Conservation (phyloP, 495 filamentous ascomycete species). For the Lasiosphaeria miniovina region DNA sequence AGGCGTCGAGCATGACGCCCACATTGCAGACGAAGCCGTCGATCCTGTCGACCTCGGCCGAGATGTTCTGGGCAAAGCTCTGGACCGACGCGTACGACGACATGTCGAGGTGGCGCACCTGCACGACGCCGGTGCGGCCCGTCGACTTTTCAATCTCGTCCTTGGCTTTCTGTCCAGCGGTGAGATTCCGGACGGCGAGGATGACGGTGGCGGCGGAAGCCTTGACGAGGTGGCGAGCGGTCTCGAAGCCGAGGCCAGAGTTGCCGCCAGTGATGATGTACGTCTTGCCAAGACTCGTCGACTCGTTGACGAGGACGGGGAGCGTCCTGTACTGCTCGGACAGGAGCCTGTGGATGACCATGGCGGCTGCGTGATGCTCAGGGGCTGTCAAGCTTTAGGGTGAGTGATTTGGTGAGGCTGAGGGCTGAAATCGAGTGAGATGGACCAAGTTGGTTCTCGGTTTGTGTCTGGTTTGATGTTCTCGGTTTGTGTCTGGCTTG, state of each 20-base stretch:
- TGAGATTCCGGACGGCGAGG: slow-evolving; percentile 40
- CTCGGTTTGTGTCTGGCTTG: no score
- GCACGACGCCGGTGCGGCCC: slow-evolving; percentile 41
- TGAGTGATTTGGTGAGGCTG: no score
- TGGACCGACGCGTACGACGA: slow-evolving; percentile 27
- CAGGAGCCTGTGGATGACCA: no score
- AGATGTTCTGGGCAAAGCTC: slow-evolving; percentile 19
- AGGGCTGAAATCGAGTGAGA: no score
- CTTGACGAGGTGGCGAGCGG: slow-evolving; percentile 42
- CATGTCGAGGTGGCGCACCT: slow-evolving; percentile 51
- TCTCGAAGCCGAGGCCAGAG: slow-evolving; percentile 53
- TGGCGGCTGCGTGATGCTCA: no score
- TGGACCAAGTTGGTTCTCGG: no score
- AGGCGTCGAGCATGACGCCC: slow-evolving; percentile 27
- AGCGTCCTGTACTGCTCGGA: not conserved
- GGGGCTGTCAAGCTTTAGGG: no score
- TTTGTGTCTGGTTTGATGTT: no score
- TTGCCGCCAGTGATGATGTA: slow-evolving; percentile 55
- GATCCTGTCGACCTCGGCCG: slow-evolving; percentile 30
- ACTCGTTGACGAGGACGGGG: not conserved
- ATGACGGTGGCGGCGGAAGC: slow-evolving; percentile 46
- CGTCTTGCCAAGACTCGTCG: slow-evolving; percentile 26
- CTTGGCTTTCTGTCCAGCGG: slow-evolving; percentile 43
- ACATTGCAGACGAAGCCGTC: slow-evolving; percentile 47
- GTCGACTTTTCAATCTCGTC: slow-evolving; percentile 36